phyloP scores from a whole-genome alignment of 805 yeast genomes.

The Lachancea lanzarotensis region DNA sequence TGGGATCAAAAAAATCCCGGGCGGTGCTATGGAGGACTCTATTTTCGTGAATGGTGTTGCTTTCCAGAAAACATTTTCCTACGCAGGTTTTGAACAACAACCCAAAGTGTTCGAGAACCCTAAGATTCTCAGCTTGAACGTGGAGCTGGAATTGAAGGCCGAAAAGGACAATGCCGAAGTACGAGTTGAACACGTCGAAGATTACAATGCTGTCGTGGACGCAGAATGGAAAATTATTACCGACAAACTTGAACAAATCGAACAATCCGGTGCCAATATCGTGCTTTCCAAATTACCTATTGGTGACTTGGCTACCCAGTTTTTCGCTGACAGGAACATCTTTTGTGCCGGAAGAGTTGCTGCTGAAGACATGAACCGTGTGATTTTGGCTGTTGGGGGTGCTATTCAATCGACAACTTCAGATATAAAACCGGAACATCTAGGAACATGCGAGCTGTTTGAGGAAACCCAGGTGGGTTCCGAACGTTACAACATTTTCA shows the following conservation, averaged over 20 bases:
- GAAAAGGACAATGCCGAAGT: slow-evolving; percentile 99
- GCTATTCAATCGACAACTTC: slow-evolving; percentile 71
- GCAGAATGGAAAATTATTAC: slow-evolving; percentile 98
- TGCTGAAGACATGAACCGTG: slow-evolving; percentile 85
- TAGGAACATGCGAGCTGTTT: slow-evolving; percentile 79
- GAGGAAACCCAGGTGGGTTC: slow-evolving; percentile 96
- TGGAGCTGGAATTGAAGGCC: slow-evolving; percentile 93
- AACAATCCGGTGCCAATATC: slow-evolving; percentile 81
- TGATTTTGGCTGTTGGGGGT: slow-evolving; percentile 91
- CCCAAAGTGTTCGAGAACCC: slow-evolving; percentile 81
- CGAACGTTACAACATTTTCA: slow-evolving; percentile 88
- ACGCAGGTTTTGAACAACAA: slow-evolving; percentile 98
- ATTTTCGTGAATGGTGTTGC: slow-evolving; percentile 89
- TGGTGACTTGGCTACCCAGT: slow-evolving; percentile 98
- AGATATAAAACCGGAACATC: slow-evolving; percentile 59
- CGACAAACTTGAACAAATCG: slow-evolving; percentile 76
- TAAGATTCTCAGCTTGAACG: slow-evolving; percentile 75
- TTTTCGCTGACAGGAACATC: slow-evolving; percentile 89
- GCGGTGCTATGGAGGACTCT: slow-evolving; percentile 95
- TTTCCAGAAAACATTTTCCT: slow-evolving; percentile 92
- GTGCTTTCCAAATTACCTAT: slow-evolving; percentile 92
- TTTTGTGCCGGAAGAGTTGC: slow-evolving; percentile 97
- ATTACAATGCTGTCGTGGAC: slow-evolving; percentile 93
- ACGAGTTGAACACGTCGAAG: slow-evolving; percentile 85
- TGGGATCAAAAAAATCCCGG: slow-evolving; percentile 91